Base-by-base conservation (phyloP, 2,329 filamentous ascomycete species). In the Claviceps citrina region DNA sequence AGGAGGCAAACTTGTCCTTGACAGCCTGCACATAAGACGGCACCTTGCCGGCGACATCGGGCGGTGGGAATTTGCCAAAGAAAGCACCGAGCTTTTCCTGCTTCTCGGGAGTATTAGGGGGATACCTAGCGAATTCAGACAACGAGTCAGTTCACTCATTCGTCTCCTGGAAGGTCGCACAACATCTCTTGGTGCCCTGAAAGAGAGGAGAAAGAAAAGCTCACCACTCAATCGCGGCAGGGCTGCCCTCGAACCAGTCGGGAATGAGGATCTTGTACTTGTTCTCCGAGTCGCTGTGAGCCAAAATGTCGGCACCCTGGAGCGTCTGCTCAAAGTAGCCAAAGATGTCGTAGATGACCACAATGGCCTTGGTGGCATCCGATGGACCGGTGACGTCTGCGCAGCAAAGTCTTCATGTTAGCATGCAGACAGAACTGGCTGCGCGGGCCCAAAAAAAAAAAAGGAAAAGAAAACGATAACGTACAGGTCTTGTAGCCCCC, bases 231-330 rank as follows among this genome's bases (percentile, higher is more conserved):
- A 76, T 68, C 37, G 65, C 60, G 51, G 62, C 63, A 2, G 84
- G 81, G 48, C 73, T 69, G 56, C 84, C 86, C 44, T 82, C 72
- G 66, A 94, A 93, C 70, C 84, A 89, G 63, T 95, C 87, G 22
- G 87, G 87, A 47, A 95, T 87, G 62, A 87, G 86, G 49, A 94
- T 83, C 50, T 77, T 78, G 67, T 93, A 91, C 54, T 82, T 75
- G 57, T 65, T 72, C 60, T 63, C 70, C 58, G 64, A 54, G 51
- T 73, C 67, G 44, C 66, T 64, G 34, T 62, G 63, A 33, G 73
- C 66, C 19, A 81, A 63, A 49, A 75, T 82, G 51, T 84, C 80
- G 46, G 76, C 76, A 19, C 78, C 80, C 56, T 83, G 78, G 9
- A 82, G 46, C 3, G 78, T 78, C 59, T 84, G 80, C 19, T 73